Base-by-base conservation (phyloP, 192 early-diverging fungal species). In the Backusella macrospora region DNA sequence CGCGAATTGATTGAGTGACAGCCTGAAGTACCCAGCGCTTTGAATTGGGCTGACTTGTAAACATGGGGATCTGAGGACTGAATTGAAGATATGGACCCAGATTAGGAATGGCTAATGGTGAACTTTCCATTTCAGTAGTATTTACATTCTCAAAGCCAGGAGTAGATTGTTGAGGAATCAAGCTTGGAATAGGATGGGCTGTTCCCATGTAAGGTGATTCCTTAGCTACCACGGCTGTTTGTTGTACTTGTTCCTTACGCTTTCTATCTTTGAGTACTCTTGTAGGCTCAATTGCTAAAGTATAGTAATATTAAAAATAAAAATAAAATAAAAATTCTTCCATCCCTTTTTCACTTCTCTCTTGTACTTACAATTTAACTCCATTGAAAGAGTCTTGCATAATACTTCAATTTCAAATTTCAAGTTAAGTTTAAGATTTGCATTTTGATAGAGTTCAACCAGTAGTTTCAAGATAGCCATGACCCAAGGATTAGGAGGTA, bases 371-470 rank as follows among this genome's bases (percentile, higher is more conserved):
- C 73, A 66, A 78, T 93, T 96, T 18, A 97, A 85, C 59, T 95
- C 94, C 26, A 99, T 81, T 48, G 89, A 82, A 26, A 95, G 81
- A 49, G 92, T 91, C 79, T 98, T 98, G 85, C 96, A 98, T 38
- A 99, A 86, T 9, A 99, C 96, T 81, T 99, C 98, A 62, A 99
- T 94, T 77, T 98, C 96, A 81, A 99, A 99, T 71, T 96, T 97
- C 43, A 97, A 89, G 71, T 96, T 97, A 48, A 98, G 85, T 81
- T 96, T 98, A 39, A 99, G 80, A 70, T 97, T 94, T 0, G 95
- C 98, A 76, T 89, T 92, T 52, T 93, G 92, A 83, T 97, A 98
- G 5, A 99, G 84, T 80, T 99, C 98, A 0, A 92, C 91, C 55
- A 99, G 81, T 8, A 98, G 85, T 55, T 90, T 89, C 88, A 99